A percentile compares a stretch with the other conserved stretches of the same genome.
These are phyloP conservation scores for Bassia scoparia DNA, from an alignment of 148 eudicot species.

Conservation along the genomic window DNA sequence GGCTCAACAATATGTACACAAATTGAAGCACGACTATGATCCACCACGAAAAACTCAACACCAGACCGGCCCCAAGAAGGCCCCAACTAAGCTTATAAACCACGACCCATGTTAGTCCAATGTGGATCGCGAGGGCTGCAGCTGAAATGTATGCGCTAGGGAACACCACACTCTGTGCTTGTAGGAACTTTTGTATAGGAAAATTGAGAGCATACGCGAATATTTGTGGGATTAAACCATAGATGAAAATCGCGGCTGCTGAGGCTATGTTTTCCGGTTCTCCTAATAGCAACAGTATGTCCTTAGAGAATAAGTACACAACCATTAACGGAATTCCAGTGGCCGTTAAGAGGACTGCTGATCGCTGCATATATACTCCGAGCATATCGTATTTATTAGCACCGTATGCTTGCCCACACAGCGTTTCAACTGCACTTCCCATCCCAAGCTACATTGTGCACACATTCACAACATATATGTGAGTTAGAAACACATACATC, in stretches of 20 bases:
- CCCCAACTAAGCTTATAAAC: slow-evolving; percentile 38
- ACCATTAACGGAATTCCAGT: slow-evolving; percentile 38
- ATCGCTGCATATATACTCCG: slow-evolving; percentile 49
- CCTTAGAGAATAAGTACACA: slow-evolving; percentile 40
- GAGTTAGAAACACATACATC: background rate
- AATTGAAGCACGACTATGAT: slow-evolving; percentile 45
- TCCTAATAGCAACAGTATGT: slow-evolving; percentile 37
- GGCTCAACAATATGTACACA: slow-evolving; percentile 34
- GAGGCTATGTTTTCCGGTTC: slow-evolving; percentile 45
- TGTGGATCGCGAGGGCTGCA: slow-evolving; percentile 26
- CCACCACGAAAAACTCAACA: slow-evolving; percentile 58
- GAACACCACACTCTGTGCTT: slow-evolving; percentile 44
- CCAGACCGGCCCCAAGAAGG: slow-evolving; percentile 40
- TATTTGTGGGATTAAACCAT: slow-evolving; percentile 53
- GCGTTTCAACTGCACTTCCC: slow-evolving; percentile 65
- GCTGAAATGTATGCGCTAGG: slow-evolving; percentile 51
- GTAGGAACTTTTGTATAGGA: slow-evolving; percentile 52
- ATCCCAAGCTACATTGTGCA: slow-evolving; percentile 44
- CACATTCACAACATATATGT: background rate
- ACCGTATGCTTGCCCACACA: slow-evolving; percentile 63
- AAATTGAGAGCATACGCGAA: slow-evolving; percentile 50
- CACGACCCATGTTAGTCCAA: slow-evolving; percentile 35
- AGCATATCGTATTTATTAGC: slow-evolving; percentile 46
- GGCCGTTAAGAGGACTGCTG: slow-evolving; percentile 35
- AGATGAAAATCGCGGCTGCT: slow-evolving; percentile 34